Percentiles rank a stretch among this genome's conserved stretches.
phyloP scores from a whole-genome alignment of 2,329 filamentous ascomycete species.

The Stemphylium beticola region DNA sequence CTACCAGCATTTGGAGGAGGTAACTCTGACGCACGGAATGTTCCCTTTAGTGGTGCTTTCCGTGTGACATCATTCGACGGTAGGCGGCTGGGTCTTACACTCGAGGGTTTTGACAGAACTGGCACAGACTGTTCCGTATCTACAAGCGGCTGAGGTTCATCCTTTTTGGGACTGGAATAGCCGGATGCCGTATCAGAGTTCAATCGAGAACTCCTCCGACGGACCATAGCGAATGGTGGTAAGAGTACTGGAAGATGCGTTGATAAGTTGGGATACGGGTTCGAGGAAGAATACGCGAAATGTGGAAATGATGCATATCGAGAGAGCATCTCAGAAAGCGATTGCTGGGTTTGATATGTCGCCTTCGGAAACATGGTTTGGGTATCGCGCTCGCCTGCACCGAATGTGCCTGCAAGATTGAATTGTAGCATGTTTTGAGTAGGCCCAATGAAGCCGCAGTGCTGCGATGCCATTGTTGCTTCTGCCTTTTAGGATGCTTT shows the following conservation, averaged over 20 bases:
- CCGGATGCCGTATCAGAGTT: background rate
- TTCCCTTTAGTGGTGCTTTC: conserved; percentile 7
- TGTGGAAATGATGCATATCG: background rate
- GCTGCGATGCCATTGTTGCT: background rate
- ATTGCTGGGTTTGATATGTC: background rate
- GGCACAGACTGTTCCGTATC: background rate
- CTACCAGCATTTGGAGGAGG: background rate
- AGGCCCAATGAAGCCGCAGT: background rate
- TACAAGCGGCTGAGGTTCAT: background rate
- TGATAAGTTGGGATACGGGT: background rate
- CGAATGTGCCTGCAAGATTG: background rate
- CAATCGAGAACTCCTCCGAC: background rate
- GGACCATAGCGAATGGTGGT: background rate
- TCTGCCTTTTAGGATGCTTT: background rate
- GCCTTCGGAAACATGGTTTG: background rate
- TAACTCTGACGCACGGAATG: background rate
- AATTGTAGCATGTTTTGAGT: conserved; percentile 10
- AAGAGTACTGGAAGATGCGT: background rate
- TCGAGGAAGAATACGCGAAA: background rate
- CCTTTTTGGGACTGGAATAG: too few relatives aligned
- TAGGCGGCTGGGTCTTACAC: background rate
- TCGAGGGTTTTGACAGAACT: background rate
- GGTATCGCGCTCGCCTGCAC: background rate
- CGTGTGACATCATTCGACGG: background rate
- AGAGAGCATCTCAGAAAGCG: too few relatives aligned